Percentiles rank a stretch among this genome's conserved stretches.
Conservation (phyloP, 306 rosid species). For the Lathyrus aphaca region DNA sequence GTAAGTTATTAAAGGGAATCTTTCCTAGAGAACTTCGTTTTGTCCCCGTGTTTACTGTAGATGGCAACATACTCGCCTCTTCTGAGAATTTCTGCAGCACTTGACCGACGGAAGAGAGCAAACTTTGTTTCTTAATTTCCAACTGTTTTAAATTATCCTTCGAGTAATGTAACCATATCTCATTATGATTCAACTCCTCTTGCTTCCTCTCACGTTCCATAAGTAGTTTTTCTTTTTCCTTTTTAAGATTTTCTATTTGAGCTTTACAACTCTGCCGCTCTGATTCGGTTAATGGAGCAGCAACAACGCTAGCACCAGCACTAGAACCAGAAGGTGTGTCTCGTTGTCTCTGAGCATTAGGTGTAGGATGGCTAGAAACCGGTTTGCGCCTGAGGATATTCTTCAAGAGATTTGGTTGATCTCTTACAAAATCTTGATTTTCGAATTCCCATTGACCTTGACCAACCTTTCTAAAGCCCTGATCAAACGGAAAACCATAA, state of each 20-base stretch:
- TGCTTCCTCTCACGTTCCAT: conserved; percentile 56
- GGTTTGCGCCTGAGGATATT: conserved; percentile 85
- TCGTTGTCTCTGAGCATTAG: conserved; percentile 60
- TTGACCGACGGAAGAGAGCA: no score
- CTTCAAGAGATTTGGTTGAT: conserved; percentile 72
- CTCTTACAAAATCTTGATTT: no score
- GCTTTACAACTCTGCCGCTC: conserved; percentile 56
- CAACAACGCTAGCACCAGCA: no score
- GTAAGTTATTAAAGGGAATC: conserved; percentile 43
- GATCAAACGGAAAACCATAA: conserved; percentile 31
- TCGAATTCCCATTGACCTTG: conserved; percentile 90
- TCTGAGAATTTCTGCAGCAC: conserved; percentile 61
- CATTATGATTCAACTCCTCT: conserved; percentile 51
- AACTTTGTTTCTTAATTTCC: conserved; percentile 56
- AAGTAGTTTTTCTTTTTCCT: conserved; percentile 55
- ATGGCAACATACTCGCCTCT: conserved; percentile 49
- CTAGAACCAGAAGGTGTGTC: no score
- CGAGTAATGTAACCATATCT: conserved; percentile 40
- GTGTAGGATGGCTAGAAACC: conserved; percentile 91
- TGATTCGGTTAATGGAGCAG: conserved; percentile 45
- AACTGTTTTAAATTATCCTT: conserved; percentile 55
- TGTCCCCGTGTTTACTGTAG: conserved; percentile 52
- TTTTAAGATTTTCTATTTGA: conserved; percentile 60
- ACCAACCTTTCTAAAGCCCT: conserved; percentile 88
- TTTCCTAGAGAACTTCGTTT: conserved; percentile 66